These are phyloP conservation scores for Sclerotinia spermophila DNA, from an alignment of 2,329 filamentous ascomycete species.

Conservation along the genomic window DNA sequence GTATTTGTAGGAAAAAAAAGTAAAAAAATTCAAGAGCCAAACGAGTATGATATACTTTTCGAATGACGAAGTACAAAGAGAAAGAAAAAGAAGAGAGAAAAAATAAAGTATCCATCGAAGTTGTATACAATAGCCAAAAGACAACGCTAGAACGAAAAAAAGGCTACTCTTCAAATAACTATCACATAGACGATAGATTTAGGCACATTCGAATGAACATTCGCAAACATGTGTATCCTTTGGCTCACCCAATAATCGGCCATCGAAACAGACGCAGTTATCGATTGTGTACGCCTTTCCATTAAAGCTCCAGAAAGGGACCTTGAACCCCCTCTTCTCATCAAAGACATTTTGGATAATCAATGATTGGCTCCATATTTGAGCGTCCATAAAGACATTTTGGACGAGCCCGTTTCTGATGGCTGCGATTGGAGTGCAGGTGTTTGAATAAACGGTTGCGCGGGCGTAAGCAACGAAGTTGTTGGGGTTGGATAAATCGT, in stretches of 20 bases:
- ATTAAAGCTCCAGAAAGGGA: neutral
- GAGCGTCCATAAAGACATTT: neutral
- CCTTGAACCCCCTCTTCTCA: neutral
- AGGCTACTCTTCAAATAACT: neutral
- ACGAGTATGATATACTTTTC: neutral
- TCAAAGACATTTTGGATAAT: neutral
- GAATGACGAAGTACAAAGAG: neutral
- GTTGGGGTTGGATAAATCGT: slow-evolving; percentile 5
- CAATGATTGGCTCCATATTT: neutral
- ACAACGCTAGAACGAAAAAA: neutral
- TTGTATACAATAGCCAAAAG: neutral
- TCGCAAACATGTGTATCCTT: slow-evolving; percentile 7
- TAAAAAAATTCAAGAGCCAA: neutral
- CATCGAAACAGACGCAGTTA: neutral
- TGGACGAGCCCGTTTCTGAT: neutral
- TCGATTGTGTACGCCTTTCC: neutral
- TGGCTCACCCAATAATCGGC: neutral
- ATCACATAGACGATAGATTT: neutral
- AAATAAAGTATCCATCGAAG: neutral
- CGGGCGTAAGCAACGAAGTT: slow-evolving; percentile 5
- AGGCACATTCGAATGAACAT: neutral
- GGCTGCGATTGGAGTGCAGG: neutral
- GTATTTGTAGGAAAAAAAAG: neutral
- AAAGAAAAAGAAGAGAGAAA: neutral
- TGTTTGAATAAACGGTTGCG: neutral